Percentiles rank a stretch among this genome's conserved stretches.
Conservation (phyloP, 306 rosid genomes). For the Ceratonia siliqua region DNA sequence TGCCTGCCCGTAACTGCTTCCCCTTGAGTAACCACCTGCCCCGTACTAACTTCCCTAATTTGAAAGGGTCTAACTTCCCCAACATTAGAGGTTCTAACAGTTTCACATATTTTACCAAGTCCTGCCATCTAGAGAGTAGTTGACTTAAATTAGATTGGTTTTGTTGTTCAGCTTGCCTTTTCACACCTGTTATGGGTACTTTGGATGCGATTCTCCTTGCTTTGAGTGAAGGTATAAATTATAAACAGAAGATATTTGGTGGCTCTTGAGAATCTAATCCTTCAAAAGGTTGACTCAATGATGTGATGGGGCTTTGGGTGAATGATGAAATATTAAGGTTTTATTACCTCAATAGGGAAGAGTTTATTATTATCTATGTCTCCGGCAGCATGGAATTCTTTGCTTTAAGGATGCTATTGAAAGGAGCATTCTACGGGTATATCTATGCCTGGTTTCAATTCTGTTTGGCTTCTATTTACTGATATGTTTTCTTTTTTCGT, state of each 20-base stretch:
- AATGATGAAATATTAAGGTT: not conserved
- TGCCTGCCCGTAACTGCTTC: too few species aligned
- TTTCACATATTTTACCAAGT: too few species aligned
- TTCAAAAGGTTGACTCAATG: not conserved
- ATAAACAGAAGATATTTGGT: not conserved
- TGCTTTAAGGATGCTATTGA: not conserved
- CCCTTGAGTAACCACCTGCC: too few species aligned
- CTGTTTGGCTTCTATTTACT: conserved; percentile 22
- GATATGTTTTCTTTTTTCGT: not conserved
- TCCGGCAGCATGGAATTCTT: conserved; percentile 2
- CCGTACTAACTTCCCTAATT: too few species aligned
- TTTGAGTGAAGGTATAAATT: not conserved
- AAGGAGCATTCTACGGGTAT: conserved; percentile 1
- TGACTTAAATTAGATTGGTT: too few species aligned
- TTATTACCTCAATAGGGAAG: not conserved
- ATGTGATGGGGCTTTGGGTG: not conserved
- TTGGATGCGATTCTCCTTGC: too few species aligned
- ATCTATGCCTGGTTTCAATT: conserved; percentile 5
- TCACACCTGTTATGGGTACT: too few species aligned
- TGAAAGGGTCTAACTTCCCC: too few species aligned
- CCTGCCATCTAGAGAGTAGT: too few species aligned
- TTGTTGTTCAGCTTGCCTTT: too few species aligned
- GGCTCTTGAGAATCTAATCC: not conserved
- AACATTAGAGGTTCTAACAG: too few species aligned
- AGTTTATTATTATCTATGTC: not conserved